Conservation (phyloP, 2,329 filamentous ascomycete species). For the Botrytis sinoallii region DNA sequence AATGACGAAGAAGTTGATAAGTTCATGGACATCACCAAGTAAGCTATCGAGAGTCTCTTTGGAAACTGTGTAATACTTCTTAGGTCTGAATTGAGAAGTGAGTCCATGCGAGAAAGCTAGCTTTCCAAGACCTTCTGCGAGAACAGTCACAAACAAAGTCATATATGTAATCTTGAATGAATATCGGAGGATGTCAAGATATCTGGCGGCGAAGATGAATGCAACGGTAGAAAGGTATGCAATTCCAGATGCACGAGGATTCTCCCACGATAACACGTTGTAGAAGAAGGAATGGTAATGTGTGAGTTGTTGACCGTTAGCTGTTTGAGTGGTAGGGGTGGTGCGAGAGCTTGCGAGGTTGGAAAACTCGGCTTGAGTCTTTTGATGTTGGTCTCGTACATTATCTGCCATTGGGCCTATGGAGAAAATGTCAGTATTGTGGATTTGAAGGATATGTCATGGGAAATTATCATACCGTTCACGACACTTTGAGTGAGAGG, state of each 20-base stretch:
- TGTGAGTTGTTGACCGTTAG: conserved; percentile 61
- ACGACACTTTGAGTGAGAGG: conserved; percentile 36
- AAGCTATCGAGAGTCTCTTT: conserved; percentile 58
- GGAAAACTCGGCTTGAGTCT: conserved; percentile 54
- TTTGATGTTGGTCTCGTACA: conserved; percentile 54
- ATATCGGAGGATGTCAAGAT: conserved; percentile 64
- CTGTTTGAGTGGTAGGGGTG: conserved; percentile 52
- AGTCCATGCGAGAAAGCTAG: conserved; percentile 58
- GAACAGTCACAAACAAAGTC: conserved; percentile 56
- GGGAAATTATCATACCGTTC: conserved; percentile 31
- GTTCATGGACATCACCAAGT: conserved; percentile 63
- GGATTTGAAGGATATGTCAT: conserved; percentile 15
- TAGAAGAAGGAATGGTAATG: conserved; percentile 71
- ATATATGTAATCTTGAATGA: conserved; percentile 64
- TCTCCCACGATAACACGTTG: conserved; percentile 66
- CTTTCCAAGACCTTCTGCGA: conserved; percentile 61
- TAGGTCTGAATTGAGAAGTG: conserved; percentile 62
- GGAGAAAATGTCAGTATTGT: conserved; percentile 21
- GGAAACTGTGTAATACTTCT: conserved; percentile 64
- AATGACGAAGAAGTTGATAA: conserved; percentile 70
- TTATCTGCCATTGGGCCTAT: conserved; percentile 58
- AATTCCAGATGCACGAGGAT: conserved; percentile 63
- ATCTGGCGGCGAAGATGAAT: conserved; percentile 61
- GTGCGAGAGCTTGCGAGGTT: conserved; percentile 57
- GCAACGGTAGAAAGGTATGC: conserved; percentile 57